phyloP scores from a whole-genome alignment of 257 asterid species.

The Petrea volubilis region DNA sequence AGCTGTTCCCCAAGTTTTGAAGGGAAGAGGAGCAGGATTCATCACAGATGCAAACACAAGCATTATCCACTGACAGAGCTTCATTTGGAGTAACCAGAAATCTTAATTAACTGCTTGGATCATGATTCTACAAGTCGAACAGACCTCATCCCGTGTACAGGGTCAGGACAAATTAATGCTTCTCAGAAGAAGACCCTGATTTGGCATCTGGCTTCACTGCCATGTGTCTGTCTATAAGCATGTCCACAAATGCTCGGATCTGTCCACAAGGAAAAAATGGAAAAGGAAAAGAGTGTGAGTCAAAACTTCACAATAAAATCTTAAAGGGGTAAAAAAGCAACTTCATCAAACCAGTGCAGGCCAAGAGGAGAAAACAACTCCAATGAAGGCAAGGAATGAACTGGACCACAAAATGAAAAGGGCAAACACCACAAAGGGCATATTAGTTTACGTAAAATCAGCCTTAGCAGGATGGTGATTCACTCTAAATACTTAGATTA shows the following conservation, averaged over 20 bases:
- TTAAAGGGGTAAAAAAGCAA: background rate
- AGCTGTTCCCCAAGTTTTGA: slow-evolving; percentile 29
- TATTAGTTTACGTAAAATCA: background rate
- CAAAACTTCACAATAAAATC: slow-evolving; percentile 17
- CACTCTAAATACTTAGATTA: slow-evolving; percentile 3
- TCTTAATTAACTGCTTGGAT: slow-evolving; percentile 25
- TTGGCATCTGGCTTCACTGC: slow-evolving; percentile 57
- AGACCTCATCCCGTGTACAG: slow-evolving; percentile 20
- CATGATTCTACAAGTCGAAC: slow-evolving; percentile 21
- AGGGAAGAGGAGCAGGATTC: slow-evolving; percentile 14
- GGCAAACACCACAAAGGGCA: slow-evolving; percentile 1
- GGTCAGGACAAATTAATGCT: slow-evolving; percentile 28
- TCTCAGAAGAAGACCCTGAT: slow-evolving; percentile 45
- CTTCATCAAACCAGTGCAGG: background rate
- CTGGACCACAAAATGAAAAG: background rate
- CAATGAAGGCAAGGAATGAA: slow-evolving; percentile 10
- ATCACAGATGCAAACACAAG: slow-evolving; percentile 24
- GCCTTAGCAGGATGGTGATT: background rate
- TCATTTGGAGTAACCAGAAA: slow-evolving; percentile 25
- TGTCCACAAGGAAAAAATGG: slow-evolving; percentile 38
- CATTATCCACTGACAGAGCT: slow-evolving; percentile 25
- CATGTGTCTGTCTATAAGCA: slow-evolving; percentile 86
- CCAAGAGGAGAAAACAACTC: background rate
- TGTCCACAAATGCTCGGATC: slow-evolving; percentile 98
- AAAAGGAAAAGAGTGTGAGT: background rate